Percentiles rank a stretch among this genome's conserved stretches.
Conservation (phyloP, 257 asterid genomes). For the Paraleonurus japonicus region DNA sequence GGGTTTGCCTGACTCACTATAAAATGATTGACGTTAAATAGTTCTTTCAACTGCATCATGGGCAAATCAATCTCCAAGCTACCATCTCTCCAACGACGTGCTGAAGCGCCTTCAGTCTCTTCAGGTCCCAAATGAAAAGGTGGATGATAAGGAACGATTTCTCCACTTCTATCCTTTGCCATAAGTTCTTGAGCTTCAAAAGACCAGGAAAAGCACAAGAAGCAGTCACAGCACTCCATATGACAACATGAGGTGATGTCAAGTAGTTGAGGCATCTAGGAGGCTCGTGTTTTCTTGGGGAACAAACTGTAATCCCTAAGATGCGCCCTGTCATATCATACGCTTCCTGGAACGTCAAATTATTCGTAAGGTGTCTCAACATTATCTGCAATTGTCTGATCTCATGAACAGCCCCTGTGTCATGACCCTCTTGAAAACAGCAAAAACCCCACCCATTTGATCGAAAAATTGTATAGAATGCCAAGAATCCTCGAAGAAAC, state of each 20-base stretch:
- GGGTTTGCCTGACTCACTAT: conserved; percentile 99
- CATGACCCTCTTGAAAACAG: conserved; percentile 78
- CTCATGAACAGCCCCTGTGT: conserved; percentile 86
- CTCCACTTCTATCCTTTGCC: conserved; percentile 93
- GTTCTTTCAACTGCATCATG: conserved; percentile 97
- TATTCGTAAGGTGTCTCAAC: conserved; percentile 82
- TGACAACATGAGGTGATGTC: conserved; percentile 97
- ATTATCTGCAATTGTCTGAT: conserved; percentile 77
- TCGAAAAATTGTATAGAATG: conserved; percentile 82
- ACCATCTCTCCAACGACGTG: conserved; percentile 97
- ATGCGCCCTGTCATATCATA: conserved; percentile 93
- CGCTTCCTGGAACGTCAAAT: conserved; percentile 96
- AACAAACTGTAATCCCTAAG: conserved; percentile 90
- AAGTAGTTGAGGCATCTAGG: conserved; percentile 96
- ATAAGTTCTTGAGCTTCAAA: conserved; percentile 95
- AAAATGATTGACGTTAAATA: conserved; percentile 92
- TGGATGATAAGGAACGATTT: conserved; percentile 94
- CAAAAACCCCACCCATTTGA: conserved; percentile 77
- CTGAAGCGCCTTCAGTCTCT: conserved; percentile 54
- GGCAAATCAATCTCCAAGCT: conserved; percentile 97
- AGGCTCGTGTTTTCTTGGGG: conserved; percentile 97
- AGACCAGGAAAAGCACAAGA: conserved; percentile 98
- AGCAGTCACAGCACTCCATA: conserved; percentile 98
- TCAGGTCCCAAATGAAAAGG: conserved; percentile 91
- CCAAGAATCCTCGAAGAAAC: conserved; percentile 93